Evolutionary conservation across 1,139 yeast species (phyloP).

Genomic region (Taphrina pruni): DNA sequence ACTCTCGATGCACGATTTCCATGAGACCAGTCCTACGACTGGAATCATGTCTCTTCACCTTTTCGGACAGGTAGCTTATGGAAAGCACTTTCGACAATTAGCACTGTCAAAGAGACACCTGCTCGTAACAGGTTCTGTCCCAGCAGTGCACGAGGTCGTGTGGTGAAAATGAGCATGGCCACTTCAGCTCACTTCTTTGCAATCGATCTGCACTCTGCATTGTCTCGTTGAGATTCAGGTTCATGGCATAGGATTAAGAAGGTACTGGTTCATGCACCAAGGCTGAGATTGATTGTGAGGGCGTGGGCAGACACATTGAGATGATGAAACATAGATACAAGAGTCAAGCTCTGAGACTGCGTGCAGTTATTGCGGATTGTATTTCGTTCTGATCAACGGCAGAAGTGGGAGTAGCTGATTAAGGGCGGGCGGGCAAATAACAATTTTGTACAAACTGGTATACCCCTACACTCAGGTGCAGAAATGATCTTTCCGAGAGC

Average conservation of each 20-base stretch:
- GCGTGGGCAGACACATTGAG: neutral
- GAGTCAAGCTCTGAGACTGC: constrained; percentile 38
- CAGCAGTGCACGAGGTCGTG: neutral
- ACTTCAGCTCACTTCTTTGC: neutral
- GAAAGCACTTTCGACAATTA: constrained; percentile 12
- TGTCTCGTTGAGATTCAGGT: neutral
- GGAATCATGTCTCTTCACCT: neutral
- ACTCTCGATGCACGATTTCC: constrained; percentile 31
- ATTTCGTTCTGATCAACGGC: constrained; percentile 22
- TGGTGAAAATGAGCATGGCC: neutral
- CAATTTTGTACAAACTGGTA: too few species aligned
- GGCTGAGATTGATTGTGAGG: neutral
- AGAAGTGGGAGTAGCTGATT: too few species aligned
- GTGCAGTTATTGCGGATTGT: constrained; percentile 35
- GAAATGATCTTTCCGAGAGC: too few species aligned
- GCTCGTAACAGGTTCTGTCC: constrained; percentile 24
- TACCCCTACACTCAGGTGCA: too few species aligned
- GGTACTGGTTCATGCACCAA: neutral
- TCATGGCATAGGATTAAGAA: neutral
- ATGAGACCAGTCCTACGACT: neutral
- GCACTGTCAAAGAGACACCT: neutral
- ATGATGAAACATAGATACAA: constrained; percentile 32
- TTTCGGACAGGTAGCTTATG: constrained; percentile 21
- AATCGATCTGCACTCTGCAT: neutral
- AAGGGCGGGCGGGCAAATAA: too few species aligned